A percentile compares a stretch with the other conserved stretches of the same genome.
These are phyloP conservation scores for Chara braunii DNA, from an alignment of 139 green algal species.

Conservation along the genomic window DNA sequence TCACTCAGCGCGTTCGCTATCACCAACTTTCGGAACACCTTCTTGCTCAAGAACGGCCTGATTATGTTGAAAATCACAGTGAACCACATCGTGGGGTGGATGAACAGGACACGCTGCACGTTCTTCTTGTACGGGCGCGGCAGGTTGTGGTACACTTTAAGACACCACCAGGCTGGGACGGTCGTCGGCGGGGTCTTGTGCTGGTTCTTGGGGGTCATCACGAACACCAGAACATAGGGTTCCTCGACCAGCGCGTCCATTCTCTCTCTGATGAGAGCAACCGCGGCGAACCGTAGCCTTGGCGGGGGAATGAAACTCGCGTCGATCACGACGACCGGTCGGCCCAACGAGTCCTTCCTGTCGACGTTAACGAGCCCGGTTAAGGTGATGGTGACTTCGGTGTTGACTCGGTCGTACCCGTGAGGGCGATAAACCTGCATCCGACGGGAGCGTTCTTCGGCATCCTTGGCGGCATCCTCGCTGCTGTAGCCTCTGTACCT, in stretches of 20 bases:
- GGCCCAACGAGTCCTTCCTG: too few species aligned
- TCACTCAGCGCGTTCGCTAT: too few species aligned
- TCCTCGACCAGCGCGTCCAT: not conserved
- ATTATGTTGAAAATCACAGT: not conserved
- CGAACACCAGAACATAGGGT: not conserved
- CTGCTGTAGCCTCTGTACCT: too few species aligned
- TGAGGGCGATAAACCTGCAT: too few species aligned
- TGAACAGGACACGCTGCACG: not conserved
- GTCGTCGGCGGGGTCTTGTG: not conserved
- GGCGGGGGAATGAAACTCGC: not conserved
- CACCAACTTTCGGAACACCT: not conserved
- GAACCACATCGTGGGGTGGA: not conserved
- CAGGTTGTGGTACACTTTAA: not conserved
- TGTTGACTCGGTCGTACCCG: too few species aligned
- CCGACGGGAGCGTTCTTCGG: too few species aligned
- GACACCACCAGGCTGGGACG: not conserved
- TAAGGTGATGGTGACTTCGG: too few species aligned
- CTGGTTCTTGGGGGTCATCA: not conserved
- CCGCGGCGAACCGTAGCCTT: not conserved
- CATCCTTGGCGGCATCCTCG: too few species aligned
- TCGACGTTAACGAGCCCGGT: too few species aligned
- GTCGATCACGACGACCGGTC: not conserved
- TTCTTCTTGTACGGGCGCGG: constrained; percentile 17
- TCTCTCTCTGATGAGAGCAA: not conserved
- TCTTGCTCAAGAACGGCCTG: not conserved